A percentile compares a stretch with the other conserved stretches of the same genome.
phyloP scores from a whole-genome alignment of 176 grass and related monocot species.

The Pontederia crassipes region DNA sequence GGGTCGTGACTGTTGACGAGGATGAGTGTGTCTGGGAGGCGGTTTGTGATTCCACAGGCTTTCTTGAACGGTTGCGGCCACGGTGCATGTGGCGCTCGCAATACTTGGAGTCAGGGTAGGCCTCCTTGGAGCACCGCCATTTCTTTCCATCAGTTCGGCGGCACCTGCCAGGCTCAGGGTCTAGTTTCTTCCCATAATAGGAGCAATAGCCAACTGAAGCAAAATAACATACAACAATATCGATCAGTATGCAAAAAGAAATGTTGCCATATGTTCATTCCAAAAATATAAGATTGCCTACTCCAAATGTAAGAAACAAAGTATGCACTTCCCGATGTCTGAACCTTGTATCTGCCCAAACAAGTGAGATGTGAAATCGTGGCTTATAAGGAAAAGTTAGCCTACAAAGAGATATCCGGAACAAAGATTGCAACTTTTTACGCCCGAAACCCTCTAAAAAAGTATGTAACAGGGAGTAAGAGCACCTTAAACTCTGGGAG shows the following conservation, averaged over 20 bases:
- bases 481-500: too few relatives aligned
- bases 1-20: slow-evolving; percentile 40
- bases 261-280: background rate
- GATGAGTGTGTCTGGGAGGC: slow-evolving; percentile 37
- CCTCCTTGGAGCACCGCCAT: slow-evolving; percentile 99
- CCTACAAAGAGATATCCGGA: too few relatives aligned
- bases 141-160: slow-evolving; percentile 97
- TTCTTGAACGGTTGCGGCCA: slow-evolving; percentile 99
- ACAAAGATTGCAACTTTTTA: too few relatives aligned
- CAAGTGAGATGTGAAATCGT: too few relatives aligned
- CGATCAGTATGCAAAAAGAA: background rate
- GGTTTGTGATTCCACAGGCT: slow-evolving; percentile 99
- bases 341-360: too few relatives aligned
- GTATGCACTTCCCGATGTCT: too few relatives aligned
- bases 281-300: background rate
- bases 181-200: slow-evolving; percentile 96
- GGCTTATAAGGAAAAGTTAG: too few relatives aligned
- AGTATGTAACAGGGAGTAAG: too few relatives aligned
- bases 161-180: slow-evolving; percentile 93
- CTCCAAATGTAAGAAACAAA: too few relatives aligned
- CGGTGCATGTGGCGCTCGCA: slow-evolving; percentile 99
- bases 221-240: background rate
- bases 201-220: slow-evolving; percentile 84
- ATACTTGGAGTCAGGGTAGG: slow-evolving; percentile 96
- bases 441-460: too few relatives aligned